phyloP scores from a whole-genome alignment of 768 basidiomycete genomes.

The Phylloporus arenicola region DNA sequence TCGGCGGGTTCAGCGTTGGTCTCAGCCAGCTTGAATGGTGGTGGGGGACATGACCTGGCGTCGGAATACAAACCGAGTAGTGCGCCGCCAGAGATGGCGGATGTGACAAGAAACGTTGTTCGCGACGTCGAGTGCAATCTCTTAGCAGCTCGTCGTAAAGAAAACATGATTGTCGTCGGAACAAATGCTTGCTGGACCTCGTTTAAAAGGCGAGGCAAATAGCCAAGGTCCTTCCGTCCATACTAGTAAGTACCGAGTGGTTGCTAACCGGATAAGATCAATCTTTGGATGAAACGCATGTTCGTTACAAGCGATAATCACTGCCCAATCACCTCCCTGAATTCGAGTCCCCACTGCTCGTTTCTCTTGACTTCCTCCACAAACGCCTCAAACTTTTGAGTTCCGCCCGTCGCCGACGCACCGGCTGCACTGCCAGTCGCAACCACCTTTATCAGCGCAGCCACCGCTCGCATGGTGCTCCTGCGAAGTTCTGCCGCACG shows the following conservation, averaged over 20 bases:
- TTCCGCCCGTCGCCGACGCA: constrained; percentile 19
- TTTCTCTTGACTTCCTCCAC: constrained; percentile 70
- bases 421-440: constrained; percentile 51
- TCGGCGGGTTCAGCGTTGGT: background rate
- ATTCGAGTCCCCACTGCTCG: constrained; percentile 61
- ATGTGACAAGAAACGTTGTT: constrained; percentile 12
- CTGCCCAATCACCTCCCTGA: constrained; percentile 34
- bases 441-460: constrained; percentile 73
- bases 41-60: constrained; percentile 21
- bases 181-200: background rate
- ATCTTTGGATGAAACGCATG: background rate
- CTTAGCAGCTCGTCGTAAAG: constrained; percentile 8
- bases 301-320: constrained; percentile 3
- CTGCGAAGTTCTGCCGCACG: constrained; percentile 86
- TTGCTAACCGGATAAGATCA: background rate
- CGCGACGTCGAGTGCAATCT: constrained; percentile 12
- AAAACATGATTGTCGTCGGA: constrained; percentile 3
- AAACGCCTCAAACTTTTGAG: constrained; percentile 66
- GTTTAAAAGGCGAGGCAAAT: background rate
- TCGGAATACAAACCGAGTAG: constrained; percentile 21
- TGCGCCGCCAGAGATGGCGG: constrained; percentile 16
- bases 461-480: constrained; percentile 83
- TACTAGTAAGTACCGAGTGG: too few relatives aligned
- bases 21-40: constrained; percentile 12
- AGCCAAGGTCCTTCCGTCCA: background rate